Evolutionary conservation across 208 protist species (phyloP).

Genomic region (Lotmaria passim): DNA sequence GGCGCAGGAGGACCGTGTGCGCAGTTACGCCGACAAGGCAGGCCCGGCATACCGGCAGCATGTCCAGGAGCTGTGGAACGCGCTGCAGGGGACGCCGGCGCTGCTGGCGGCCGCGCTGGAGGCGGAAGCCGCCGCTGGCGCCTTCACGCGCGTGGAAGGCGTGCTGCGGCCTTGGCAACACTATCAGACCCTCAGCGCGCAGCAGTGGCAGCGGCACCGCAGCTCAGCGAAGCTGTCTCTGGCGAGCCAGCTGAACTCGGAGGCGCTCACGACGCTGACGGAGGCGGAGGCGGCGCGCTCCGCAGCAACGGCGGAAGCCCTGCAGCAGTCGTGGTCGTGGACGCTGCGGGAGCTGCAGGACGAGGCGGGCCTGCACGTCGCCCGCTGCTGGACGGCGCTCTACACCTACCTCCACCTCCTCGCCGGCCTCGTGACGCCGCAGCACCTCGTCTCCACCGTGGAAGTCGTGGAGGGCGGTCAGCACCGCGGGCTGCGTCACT

Average conservation of each 20-base stretch:
- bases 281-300: conserved; percentile 59
- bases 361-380: conserved; percentile 67
- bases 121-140: conserved; percentile 40
- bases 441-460: conserved; percentile 57
- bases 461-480: conserved; percentile 50
- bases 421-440: conserved; percentile 64
- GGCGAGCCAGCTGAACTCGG: conserved; percentile 45
- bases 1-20: conserved; percentile 47
- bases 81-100: conserved; percentile 51
- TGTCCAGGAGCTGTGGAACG: conserved; percentile 68
- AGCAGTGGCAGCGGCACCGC: conserved; percentile 51
- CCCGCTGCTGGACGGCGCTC: conserved; percentile 58
- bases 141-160: conserved; percentile 54
- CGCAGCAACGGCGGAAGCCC: conserved; percentile 29
- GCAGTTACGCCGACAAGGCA: conserved; percentile 54
- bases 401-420: conserved; percentile 73
- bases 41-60: conserved; percentile 54
- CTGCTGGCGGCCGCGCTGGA: conserved; percentile 54
- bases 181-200: conserved; percentile 57
- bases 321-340: conserved; percentile 61
- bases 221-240: conserved; percentile 68
- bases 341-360: conserved; percentile 80
- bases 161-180: conserved; percentile 59
- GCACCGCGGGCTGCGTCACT: conserved; percentile 77
- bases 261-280: conserved; percentile 44